Percentiles rank a stretch among this genome's conserved stretches.
Evolutionary conservation across 169 alveolate genomes (phyloP).

Genomic region (Babesia sp.): DNA sequence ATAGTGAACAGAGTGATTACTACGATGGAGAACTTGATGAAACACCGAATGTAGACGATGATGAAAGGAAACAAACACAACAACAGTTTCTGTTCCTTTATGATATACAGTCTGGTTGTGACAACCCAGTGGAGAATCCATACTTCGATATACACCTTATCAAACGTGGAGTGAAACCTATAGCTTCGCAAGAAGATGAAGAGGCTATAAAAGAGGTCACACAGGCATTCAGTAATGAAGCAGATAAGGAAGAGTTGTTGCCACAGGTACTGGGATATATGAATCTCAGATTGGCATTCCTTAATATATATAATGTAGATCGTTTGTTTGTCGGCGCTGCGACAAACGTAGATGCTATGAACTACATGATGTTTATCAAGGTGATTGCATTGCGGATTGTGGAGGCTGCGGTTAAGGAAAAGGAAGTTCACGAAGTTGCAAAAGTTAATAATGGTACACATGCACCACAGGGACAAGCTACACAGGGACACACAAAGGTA

Average conservation of each 20-base stretch:
- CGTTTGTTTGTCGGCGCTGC: slow-evolving; percentile 50
- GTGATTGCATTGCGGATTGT: slow-evolving; percentile 27
- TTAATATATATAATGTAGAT: slow-evolving; percentile 56
- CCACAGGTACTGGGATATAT: slow-evolving; percentile 65
- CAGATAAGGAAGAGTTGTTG: slow-evolving; percentile 60
- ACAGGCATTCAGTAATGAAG: slow-evolving; percentile 47
- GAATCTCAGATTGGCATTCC: slow-evolving; percentile 63
- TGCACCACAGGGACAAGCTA: neutral
- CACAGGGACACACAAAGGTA: neutral
- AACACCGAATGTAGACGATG: slow-evolving; percentile 8
- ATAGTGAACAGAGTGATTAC: slow-evolving; percentile 10
- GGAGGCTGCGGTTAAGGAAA: slow-evolving; percentile 17
- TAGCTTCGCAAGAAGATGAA: slow-evolving; percentile 53
- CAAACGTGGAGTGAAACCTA: slow-evolving; percentile 56
- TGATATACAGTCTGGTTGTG: slow-evolving; percentile 49
- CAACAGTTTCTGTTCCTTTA: slow-evolving; percentile 56
- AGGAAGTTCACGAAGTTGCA: neutral
- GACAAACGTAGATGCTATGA: neutral
- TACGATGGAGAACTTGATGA: slow-evolving; percentile 22
- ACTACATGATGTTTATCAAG: slow-evolving; percentile 21
- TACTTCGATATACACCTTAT: slow-evolving; percentile 52
- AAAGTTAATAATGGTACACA: neutral
- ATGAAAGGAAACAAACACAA: neutral
- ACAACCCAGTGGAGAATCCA: slow-evolving; percentile 24
- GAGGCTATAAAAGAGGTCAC: slow-evolving; percentile 64